A percentile compares a stretch with the other conserved stretches of the same genome.
These are phyloP conservation scores for Delphinella strobiligena DNA, from an alignment of 2,329 filamentous ascomycete species.

Conservation along the genomic window DNA sequence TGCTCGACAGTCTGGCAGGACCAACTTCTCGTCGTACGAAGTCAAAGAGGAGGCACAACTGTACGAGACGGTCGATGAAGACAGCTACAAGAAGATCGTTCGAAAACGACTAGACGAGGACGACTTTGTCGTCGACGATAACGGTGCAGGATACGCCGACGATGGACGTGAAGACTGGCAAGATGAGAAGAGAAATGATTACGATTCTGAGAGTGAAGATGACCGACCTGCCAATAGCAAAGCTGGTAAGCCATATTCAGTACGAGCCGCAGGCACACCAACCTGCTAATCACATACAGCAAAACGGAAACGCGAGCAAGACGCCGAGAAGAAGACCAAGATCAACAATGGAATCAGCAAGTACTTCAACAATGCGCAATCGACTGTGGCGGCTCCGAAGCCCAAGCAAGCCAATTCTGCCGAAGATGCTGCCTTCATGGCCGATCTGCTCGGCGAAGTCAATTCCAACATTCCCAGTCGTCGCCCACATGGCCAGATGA, in stretches of 20 bases:
- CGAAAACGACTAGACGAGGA: constrained; percentile 80
- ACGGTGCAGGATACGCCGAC: constrained; percentile 91
- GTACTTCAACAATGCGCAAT: constrained; percentile 67
- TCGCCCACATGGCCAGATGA: constrained; percentile 38
- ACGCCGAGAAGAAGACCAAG: constrained; percentile 72
- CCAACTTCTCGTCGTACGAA: constrained; percentile 75
- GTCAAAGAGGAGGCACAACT: constrained; percentile 72
- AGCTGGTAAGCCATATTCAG: constrained; percentile 30
- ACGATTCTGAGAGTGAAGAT: constrained; percentile 67
- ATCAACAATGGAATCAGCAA: constrained; percentile 87
- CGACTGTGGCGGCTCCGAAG: constrained; percentile 52
- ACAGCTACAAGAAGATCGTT: constrained; percentile 93
- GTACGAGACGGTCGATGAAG: constrained; percentile 95
- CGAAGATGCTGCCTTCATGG: constrained; percentile 81
- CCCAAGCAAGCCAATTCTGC: constrained; percentile 72
- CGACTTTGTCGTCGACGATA: constrained; percentile 97
- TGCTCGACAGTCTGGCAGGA: constrained; percentile 80
- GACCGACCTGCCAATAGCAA: constrained; percentile 47
- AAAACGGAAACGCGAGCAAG: constrained; percentile 80
- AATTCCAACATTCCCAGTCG: constrained; percentile 60
- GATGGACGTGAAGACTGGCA: constrained; percentile 95
- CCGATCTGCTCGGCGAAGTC: constrained; percentile 73
- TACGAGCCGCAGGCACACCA: not conserved
- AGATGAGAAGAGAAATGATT: constrained; percentile 50
- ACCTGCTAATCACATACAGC: constrained; percentile 34